A percentile compares a stretch with the other conserved stretches of the same genome.
Evolutionary conservation across 306 rosid genomes (phyloP).

Genomic region (Fragaria nilgerrensis): DNA sequence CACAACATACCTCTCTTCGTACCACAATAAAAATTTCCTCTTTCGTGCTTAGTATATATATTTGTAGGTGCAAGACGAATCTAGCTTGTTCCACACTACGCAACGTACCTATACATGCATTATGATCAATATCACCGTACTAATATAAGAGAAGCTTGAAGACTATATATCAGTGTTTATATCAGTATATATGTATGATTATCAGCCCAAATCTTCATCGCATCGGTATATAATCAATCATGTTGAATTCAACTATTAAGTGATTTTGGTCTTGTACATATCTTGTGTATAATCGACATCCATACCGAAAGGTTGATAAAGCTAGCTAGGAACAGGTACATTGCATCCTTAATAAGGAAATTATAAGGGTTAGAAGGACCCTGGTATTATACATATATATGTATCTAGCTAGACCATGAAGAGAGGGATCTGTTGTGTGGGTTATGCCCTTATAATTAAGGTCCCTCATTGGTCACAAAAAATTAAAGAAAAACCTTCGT

Average conservation of each 20-base stretch:
- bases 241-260: neutral
- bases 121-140: neutral
- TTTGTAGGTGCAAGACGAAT: neutral
- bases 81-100: neutral
- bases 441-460: neutral
- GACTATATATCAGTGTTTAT: neutral
- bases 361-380: conserved; percentile 1
- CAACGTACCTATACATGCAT: neutral
- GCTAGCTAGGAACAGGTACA: neutral
- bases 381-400: neutral
- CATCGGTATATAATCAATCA: too few species aligned
- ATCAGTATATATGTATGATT: neutral
- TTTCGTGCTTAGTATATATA: neutral
- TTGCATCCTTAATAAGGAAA: neutral
- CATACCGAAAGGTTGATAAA: neutral
- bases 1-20: neutral
- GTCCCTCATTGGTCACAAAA: neutral
- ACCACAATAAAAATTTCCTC: neutral
- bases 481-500: neutral
- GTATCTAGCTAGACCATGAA: neutral
- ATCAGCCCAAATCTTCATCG: neutral
- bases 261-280: neutral
- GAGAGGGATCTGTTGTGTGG: neutral
- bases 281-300: neutral
- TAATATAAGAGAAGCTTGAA: neutral